phyloP scores from a whole-genome alignment of 805 yeast genomes.

The Metschnikowia gruessii region DNA sequence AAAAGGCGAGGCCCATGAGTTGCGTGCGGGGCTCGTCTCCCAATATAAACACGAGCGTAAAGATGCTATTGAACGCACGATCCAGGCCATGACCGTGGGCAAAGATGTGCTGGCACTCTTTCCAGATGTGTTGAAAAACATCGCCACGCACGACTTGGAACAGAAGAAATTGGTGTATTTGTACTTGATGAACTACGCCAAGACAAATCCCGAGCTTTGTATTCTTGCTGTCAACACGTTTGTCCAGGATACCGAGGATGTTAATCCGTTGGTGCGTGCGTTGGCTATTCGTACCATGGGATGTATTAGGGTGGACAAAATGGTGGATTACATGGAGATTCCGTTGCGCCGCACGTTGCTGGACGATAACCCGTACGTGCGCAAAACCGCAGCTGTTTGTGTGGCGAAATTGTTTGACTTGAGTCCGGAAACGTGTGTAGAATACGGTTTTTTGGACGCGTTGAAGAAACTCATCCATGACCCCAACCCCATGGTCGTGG shows the following conservation, averaged over 20 bases:
- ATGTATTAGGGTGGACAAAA: conserved; percentile 90
- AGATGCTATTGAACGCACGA: conserved; percentile 94
- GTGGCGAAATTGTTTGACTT: conserved; percentile 93
- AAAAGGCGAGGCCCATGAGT: conserved; percentile 83
- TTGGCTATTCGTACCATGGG: conserved; percentile 99
- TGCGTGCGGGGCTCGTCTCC: conserved; percentile 85
- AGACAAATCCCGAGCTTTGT: conserved; percentile 91
- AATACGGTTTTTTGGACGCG: conserved; percentile 76
- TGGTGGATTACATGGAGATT: conserved; percentile 90
- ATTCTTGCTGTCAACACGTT: conserved; percentile 96
- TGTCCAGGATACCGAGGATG: conserved; percentile 92
- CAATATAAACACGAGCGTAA: conserved; percentile 93
- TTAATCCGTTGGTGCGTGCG: conserved; percentile 93
- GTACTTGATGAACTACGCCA: conserved; percentile 96
- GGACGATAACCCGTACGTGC: conserved; percentile 95
- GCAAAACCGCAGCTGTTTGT: conserved; percentile 96
- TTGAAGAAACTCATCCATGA: conserved; percentile 72
- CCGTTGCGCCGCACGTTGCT: conserved; percentile 80
- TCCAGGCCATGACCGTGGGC: conserved; percentile 97
- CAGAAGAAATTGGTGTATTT: conserved; percentile 94
- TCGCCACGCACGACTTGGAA: conserved; percentile 94
- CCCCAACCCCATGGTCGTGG: conserved; percentile 95
- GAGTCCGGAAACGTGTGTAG: conserved; percentile 75
- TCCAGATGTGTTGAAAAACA: conserved; percentile 94
- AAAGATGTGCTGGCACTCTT: conserved; percentile 93